A percentile compares a stretch with the other conserved stretches of the same genome.
Conservation (phyloP, 345 rosid genomes). For the Kernera saxatilis region DNA sequence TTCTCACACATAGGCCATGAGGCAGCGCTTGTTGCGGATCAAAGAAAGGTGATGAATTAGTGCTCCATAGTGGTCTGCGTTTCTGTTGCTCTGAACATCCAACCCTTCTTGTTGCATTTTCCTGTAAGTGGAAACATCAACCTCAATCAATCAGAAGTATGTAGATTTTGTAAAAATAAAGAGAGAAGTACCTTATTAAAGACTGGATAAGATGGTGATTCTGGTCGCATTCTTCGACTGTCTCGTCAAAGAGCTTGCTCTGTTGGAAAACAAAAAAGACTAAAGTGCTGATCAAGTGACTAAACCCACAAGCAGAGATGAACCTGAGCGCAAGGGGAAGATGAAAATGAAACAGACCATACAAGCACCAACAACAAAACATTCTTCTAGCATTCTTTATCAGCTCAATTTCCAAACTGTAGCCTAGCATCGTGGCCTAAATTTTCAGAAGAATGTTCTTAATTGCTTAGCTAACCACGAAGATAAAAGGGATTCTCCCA, state of each 20-base stretch:
- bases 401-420: not conserved
- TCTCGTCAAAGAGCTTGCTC: conserved; percentile 56
- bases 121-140: conserved; percentile 33
- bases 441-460: not conserved
- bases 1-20: conserved; percentile 84
- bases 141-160: not conserved
- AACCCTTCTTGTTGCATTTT: conserved; percentile 86
- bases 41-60: conserved; percentile 82
- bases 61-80: conserved; percentile 85
- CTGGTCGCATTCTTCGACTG: conserved; percentile 50
- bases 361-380: not conserved
- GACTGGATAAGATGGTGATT: conserved; percentile 58
- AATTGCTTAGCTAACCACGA: not conserved
- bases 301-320: not conserved
- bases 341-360: not conserved
- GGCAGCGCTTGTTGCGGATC: conserved; percentile 84
- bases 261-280: conserved; percentile 4
- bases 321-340: not conserved
- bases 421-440: not conserved
- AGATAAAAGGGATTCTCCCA: not conserved
- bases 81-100: conserved; percentile 71
- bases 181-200: conserved; percentile 41
- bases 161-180: not conserved
- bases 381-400: not conserved
- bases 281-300: not conserved